These are phyloP conservation scores for Stereocaulon alpinum DNA, from an alignment of 495 filamentous ascomycete species.

Conservation along the genomic window DNA sequence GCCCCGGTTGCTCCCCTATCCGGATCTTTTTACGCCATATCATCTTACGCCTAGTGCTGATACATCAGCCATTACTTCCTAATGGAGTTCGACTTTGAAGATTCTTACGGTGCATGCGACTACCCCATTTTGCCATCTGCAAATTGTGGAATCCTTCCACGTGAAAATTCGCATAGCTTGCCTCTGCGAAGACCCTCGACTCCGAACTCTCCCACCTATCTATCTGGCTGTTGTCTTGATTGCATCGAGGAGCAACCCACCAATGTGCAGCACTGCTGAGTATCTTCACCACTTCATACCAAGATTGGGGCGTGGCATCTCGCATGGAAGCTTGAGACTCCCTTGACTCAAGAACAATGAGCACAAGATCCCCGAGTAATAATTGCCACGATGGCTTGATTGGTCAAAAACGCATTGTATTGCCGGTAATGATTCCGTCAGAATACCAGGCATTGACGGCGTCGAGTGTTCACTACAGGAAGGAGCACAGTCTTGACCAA, in stretches of 20 bases:
- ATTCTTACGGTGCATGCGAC: slow-evolving; percentile 7
- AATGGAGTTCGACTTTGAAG: not conserved
- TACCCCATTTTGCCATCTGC: not conserved
- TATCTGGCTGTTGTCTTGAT: not conserved
- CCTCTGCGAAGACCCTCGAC: not conserved
- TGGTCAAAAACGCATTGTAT: not conserved
- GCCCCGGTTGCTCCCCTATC: slow-evolving; percentile 11
- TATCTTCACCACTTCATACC: not conserved
- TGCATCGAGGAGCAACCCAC: not conserved
- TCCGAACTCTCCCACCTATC: not conserved
- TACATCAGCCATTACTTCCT: slow-evolving; percentile 5
- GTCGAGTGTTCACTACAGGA: not conserved
- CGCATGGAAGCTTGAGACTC: not conserved
- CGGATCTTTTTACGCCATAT: slow-evolving; percentile 10
- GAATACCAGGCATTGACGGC: not conserved
- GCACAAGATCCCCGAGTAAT: too few species aligned
- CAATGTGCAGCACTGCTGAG: not conserved
- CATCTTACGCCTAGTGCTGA: slow-evolving; percentile 3
- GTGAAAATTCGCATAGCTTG: not conserved
- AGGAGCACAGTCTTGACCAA: not conserved
- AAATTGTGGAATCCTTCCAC: not conserved
- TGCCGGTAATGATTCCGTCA: not conserved
- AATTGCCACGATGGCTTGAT: not conserved
- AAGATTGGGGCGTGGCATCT: not conserved
- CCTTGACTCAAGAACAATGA: not conserved